Percentiles rank a stretch among this genome's conserved stretches.
Conservation (phyloP, 305 asterid species). For the Andrographis paniculata region DNA sequence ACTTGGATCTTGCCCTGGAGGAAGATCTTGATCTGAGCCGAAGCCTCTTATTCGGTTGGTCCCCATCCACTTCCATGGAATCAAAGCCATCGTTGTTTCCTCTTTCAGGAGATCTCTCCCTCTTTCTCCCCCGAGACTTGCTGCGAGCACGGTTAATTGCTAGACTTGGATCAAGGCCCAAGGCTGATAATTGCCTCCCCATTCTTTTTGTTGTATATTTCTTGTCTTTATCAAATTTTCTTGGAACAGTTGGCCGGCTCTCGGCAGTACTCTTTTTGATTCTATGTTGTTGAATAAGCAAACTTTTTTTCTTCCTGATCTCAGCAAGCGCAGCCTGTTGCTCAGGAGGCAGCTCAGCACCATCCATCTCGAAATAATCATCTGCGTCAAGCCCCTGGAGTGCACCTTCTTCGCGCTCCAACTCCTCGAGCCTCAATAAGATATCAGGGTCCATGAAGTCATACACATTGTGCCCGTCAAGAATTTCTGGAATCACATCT, state of each 20-base stretch:
- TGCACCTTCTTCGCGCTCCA: slow-evolving; percentile 74
- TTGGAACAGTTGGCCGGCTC: slow-evolving; percentile 72
- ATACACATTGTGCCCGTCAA: slow-evolving; percentile 87
- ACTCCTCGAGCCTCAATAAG: slow-evolving; percentile 73
- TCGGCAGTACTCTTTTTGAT: slow-evolving; percentile 83
- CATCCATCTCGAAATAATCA: slow-evolving; percentile 81
- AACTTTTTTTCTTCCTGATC: slow-evolving; percentile 75
- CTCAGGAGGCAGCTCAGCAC: slow-evolving; percentile 65
- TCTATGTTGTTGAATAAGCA: slow-evolving; percentile 72
- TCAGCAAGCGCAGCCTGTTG: slow-evolving; percentile 55
- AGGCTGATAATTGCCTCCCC: slow-evolving; percentile 65
- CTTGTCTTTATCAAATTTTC: slow-evolving; percentile 73
- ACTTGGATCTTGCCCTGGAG: slow-evolving; percentile 42
- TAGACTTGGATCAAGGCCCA: slow-evolving; percentile 74
- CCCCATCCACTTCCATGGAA: slow-evolving; percentile 66
- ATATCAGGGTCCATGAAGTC: slow-evolving; percentile 92
- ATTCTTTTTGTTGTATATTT: slow-evolving; percentile 57
- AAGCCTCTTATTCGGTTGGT: slow-evolving; percentile 57
- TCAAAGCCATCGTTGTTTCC: slow-evolving; percentile 25
- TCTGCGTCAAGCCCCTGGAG: slow-evolving; percentile 61
- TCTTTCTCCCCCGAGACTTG: slow-evolving; percentile 77
- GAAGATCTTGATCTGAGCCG: slow-evolving; percentile 45
- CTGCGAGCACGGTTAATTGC: slow-evolving; percentile 70
- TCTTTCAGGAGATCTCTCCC: slow-evolving; percentile 62
- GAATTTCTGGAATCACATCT: slow-evolving; percentile 74